Base-by-base conservation (phyloP, 371 early-diverging fungal genomes). In the Mucor circinelloides region DNA sequence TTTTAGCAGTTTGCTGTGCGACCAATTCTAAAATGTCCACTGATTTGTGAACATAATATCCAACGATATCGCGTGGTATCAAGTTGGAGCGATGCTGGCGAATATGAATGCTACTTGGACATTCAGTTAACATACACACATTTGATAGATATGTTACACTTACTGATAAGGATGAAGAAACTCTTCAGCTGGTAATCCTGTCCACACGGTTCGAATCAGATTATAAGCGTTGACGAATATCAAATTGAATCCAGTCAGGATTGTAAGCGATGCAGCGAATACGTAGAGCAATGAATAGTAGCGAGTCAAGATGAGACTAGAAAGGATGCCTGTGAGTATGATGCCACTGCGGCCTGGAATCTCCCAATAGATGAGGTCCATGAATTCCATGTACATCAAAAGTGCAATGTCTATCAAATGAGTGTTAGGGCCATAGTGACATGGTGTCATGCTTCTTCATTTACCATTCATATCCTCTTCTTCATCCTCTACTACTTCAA, bases 211-310 rank as follows among this genome's bases (percentile, higher is more conserved):
- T 58, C 73, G 76, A 42, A 71, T 70, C 46, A 67, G 58, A 25
- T 72, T 74, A 40, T 81, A 78, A 2, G 74, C 68, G 58, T 86
- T 84, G 42, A 86, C 84, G 66, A 83, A 84, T 40, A 80, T 58
- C 71, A 80, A 83, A 63, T 84, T 81, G 31, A 76, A 75, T 7
- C 83, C 80, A 32, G 82, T 86, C 32, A 77, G 69, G 31, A 83
- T 65, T 32, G 84, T 82, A 30, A 84, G 70, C 21, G 71, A 58
- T 1, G 72, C 82, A 34, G 83, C 83, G 36, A 72, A 68, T 15
- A 84, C 48, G 54, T 86, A 83, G 23, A 86, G 66, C 21, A 86
- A 56, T 23, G 86, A 86, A 64, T 83, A 75, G 68, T 83, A 82
- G 17, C 81, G 78, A 34, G 84, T 83, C 38, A 82, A 67, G 64